A percentile compares a stretch with the other conserved stretches of the same genome.
phyloP scores from a whole-genome alignment of 208 protist genomes.

The Endotrypanum monterogeii region DNA sequence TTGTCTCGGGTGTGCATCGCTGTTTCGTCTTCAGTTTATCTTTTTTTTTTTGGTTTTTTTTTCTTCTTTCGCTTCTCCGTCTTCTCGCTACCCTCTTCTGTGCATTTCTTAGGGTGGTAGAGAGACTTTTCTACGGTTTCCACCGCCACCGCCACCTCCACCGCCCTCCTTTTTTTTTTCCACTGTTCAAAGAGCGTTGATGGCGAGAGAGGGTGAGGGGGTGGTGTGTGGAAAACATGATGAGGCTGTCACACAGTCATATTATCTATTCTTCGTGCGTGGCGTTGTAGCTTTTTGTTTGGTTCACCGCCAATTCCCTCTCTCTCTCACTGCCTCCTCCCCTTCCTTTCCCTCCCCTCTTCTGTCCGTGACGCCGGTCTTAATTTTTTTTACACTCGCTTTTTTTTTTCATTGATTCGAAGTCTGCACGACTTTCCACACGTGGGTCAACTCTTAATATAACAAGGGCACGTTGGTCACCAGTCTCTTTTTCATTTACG shows the following conservation, averaged over 20 bases:
- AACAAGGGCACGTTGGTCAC: not conserved
- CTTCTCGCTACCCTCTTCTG: not conserved
- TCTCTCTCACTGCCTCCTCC: no score
- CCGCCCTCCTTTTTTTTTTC: no score
- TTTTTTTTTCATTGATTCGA: not conserved
- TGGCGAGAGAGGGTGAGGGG: not conserved
- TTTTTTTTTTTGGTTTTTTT: slow-evolving; percentile 4
- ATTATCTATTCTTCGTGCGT: not conserved
- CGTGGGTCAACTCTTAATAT: not conserved
- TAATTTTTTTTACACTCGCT: slow-evolving; percentile 2
- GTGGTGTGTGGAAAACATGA: not conserved
- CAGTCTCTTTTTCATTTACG: not conserved
- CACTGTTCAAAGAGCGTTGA: not conserved
- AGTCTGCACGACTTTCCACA: not conserved
- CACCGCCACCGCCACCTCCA: no score
- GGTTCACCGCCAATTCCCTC: no score
- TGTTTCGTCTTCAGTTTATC: slow-evolving; percentile 1
- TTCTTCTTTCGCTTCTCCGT: not conserved
- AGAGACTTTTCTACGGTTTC: no score
- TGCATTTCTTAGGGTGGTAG: not conserved
- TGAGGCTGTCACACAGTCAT: no score
- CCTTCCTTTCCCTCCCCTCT: not conserved
- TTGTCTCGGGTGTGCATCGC: not conserved
- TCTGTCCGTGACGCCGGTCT: slow-evolving; percentile 10
- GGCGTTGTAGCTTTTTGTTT: slow-evolving; percentile 9